Evolutionary conservation across 108 stramenopile genomes (phyloP).

Genomic region (Stephanodiscus minutulus): DNA sequence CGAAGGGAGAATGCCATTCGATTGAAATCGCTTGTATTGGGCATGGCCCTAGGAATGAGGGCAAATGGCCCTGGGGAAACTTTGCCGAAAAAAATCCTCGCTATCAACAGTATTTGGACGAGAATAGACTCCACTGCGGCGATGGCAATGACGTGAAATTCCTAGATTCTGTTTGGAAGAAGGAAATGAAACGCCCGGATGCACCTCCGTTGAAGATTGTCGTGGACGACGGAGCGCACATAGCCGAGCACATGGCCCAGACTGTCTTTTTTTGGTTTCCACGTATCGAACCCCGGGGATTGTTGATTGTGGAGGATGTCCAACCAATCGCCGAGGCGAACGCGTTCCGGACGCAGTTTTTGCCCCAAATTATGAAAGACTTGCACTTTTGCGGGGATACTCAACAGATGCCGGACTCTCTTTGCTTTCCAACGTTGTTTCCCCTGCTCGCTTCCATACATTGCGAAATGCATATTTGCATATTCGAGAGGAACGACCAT

Average conservation of each 20-base stretch:
- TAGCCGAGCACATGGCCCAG: conserved; percentile 54
- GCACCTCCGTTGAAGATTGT: conserved; percentile 63
- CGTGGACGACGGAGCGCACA: conserved; percentile 64
- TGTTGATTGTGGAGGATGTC: conserved; percentile 64
- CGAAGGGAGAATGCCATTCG: conserved; percentile 51
- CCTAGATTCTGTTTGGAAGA: conserved; percentile 36
- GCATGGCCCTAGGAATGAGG: conserved; percentile 51
- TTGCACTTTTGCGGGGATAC: conserved; percentile 67
- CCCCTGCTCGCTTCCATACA: conserved; percentile 53
- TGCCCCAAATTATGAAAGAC: conserved; percentile 67
- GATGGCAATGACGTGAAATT: conserved; percentile 46
- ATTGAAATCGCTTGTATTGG: conserved; percentile 62
- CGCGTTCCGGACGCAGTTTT: conserved; percentile 55
- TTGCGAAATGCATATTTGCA: conserved; percentile 74
- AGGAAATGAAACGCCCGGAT: conserved; percentile 44
- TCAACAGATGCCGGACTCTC: conserved; percentile 19
- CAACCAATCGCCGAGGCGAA: conserved; percentile 47
- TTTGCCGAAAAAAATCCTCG: conserved; percentile 51
- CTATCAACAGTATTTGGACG: conserved; percentile 46
- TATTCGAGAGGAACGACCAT: conserved; percentile 58
- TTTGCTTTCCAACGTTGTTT: conserved; percentile 61
- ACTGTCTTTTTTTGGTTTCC: conserved; percentile 68
- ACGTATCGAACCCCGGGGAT: conserved; percentile 55
- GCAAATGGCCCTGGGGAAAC: conserved; percentile 66
- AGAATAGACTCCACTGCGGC: conserved; percentile 60